A percentile compares a stretch with the other conserved stretches of the same genome.
Conservation (phyloP, 805 yeast genomes). For the Osmozyma mogii region DNA sequence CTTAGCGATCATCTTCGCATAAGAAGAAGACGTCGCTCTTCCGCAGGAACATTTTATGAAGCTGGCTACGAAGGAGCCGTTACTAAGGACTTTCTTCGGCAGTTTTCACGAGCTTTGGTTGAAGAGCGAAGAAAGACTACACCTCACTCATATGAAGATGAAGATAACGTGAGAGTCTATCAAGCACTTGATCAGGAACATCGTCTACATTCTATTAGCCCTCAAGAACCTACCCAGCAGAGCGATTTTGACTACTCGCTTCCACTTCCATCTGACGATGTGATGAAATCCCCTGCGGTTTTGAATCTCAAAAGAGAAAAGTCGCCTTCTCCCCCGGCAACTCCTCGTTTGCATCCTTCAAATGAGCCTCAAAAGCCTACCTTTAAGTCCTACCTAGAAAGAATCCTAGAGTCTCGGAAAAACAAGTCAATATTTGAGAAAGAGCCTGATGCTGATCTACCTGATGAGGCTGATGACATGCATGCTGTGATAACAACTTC, state of each 20-base stretch:
- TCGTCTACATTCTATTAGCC: constrained; percentile 7
- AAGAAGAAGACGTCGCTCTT: constrained; percentile 12
- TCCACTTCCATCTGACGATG: constrained; percentile 19
- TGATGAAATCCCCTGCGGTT: constrained; percentile 6
- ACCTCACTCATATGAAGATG: constrained; percentile 1
- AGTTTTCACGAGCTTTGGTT: constrained; percentile 24
- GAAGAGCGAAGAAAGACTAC: constrained; percentile 9
- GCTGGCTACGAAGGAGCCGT: constrained; percentile 28
- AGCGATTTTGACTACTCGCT: constrained; percentile 21
- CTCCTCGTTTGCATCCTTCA: background rate
- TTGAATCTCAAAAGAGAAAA: background rate
- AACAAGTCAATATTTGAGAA: too few species aligned
- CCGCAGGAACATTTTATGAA: constrained; percentile 17
- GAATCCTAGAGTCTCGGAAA: constrained; percentile 18
- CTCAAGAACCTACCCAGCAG: constrained; percentile 3
- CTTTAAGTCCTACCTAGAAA: constrained; percentile 24
- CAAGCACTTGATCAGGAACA: constrained; percentile 8
- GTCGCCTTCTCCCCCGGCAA: background rate
- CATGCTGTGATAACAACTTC: constrained; percentile 8
- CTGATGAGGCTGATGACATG: background rate
- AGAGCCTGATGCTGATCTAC: background rate
- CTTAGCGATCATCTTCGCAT: constrained; percentile 9
- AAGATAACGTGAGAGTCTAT: constrained; percentile 4
- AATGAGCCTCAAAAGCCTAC: constrained; percentile 5
- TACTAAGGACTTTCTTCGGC: constrained; percentile 29